Evolutionary conservation across 306 rosid genomes (phyloP), one percentile per base, ranked within the genome.

Genomic region (Erythrophleum fordii): DNA sequence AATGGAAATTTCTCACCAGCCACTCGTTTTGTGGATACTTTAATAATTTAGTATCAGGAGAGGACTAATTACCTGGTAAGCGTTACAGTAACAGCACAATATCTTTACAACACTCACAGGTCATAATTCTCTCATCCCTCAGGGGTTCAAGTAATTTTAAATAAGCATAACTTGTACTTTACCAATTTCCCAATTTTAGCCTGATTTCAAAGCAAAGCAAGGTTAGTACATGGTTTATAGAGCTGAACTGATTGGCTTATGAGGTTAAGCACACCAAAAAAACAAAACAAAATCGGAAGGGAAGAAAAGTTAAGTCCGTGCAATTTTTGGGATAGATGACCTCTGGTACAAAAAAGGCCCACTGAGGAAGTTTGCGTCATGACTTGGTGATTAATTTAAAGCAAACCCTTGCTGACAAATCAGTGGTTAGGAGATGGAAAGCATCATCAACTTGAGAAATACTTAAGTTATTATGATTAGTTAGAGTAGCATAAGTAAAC

Each of bases 361-460:
- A 37, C 77, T 75, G 20, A 53, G 62, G 71, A 65, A 80, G 48
- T 71, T 46, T 45, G 73, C 39, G 78, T 48, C 8, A 35, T 55
- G 41, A 70, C 59, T 44, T 48, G 59, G 69, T 41, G 72, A 67
- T 83, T 69, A 73, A 73, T 73, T 82, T 25, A 66, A 82, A 80
- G 66, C 76, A 55, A 86, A 80, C 49, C 53, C 45, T 60, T 29
- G 18, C 37, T 13, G 67, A 29, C 29, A 59, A 77, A 52, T 77
- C 28, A 55, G 41, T 37, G 52, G 68, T 76, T 73, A 61, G 76
- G 69, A 65, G 80, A 62, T 79, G 5, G 51, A 79, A 86, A 56
- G 84, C 58, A 76, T 34, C 42, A 59, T 86, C 73, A 83, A n/a
- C 87, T 77, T 86, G 65, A 73, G 56, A 60, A 77, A 69, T 84